Base-by-base conservation (phyloP, 2,329 filamentous ascomycete species). In the Zymoseptoria pseudotritici region DNA sequence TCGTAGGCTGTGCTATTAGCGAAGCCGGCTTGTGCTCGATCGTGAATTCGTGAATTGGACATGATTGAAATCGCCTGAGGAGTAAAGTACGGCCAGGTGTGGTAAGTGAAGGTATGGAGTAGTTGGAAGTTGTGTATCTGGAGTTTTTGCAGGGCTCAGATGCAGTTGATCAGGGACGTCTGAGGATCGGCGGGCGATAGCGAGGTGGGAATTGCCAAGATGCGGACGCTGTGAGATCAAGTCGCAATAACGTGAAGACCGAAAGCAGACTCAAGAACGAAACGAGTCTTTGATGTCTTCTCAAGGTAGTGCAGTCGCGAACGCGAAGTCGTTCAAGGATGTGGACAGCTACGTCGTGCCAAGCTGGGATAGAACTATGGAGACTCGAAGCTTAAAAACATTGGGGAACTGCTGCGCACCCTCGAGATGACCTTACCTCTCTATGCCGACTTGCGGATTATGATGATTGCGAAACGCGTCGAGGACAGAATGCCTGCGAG, bases 1-100 rank as follows among this genome's bases (percentile, higher is more conserved):
- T 91, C 87, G 72, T 91, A 91, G 21, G 79, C 77, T 2, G 78
- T 70, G 19, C 86, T 86, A 64, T 89, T 79, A 63, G 81, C 76
- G 72, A 90, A 91, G 58, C 87, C 87, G 11, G 68, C 70, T 26
- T 73, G 73, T 8, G 77, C 78, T 19, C 64, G 66, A 13, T 65
- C 55, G 57, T 67, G 69, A 58, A 70, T 58, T 56, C 24, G 19
- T 42, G 53, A 46, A 13, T 52, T 10, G 9, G 54, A 42, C 57
- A 57, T 62, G 10, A n/a, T 46, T 17, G 36, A 46, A 17, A 17
- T n/a, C 13, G 36, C 3, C 36, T 5, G 36, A 46, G 5, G 11
- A 17, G 36, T 29, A 8, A 29, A 7, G 26, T 29, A 29, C 8
- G 26, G 26, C 26, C 26, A 29, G 26, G 26, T 29, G 26, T 29